Conservation (phyloP, 352 stramenopile genomes). For the Phytophthora pisi region DNA sequence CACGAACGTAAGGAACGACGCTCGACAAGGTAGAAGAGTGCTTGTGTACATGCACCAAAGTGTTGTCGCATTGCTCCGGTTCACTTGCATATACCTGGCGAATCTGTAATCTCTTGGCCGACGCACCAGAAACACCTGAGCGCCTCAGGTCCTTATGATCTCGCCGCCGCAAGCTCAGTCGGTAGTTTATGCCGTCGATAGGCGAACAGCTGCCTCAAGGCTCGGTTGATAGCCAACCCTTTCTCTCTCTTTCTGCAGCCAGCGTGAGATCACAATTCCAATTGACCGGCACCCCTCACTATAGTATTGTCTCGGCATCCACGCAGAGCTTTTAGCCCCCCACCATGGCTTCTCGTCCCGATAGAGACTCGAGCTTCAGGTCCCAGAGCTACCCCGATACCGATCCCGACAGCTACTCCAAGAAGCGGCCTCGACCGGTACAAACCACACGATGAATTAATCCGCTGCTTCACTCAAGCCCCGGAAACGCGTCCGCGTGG, state of each 20-base stretch:
- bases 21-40: constrained; percentile 20
- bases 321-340: background rate
- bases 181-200: constrained; percentile 22
- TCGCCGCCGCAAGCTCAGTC: background rate
- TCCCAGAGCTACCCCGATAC: constrained; percentile 2
- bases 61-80: constrained; percentile 12
- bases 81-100: background rate
- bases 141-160: constrained; percentile 29
- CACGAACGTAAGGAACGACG: background rate
- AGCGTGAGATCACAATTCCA: constrained; percentile 18
- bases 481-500: constrained; percentile 1
- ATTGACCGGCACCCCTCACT: background rate
- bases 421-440: constrained; percentile 15
- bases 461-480: constrained; percentile 9
- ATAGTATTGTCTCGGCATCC: background rate
- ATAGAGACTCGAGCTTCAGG: constrained; percentile 1
- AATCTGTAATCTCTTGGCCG: background rate
- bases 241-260: constrained; percentile 20
- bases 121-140: constrained; percentile 16
- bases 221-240: constrained; percentile 28
- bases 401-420: constrained; percentile 11
- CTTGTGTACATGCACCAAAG: background rate
- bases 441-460: constrained; percentile 19
- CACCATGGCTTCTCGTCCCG: constrained; percentile 3
- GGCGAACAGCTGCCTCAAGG: constrained; percentile 24